Percentiles rank a stretch among this genome's conserved stretches.
Conservation (phyloP, 371 early-diverging fungal species). For the Chytridium lagenaria region DNA sequence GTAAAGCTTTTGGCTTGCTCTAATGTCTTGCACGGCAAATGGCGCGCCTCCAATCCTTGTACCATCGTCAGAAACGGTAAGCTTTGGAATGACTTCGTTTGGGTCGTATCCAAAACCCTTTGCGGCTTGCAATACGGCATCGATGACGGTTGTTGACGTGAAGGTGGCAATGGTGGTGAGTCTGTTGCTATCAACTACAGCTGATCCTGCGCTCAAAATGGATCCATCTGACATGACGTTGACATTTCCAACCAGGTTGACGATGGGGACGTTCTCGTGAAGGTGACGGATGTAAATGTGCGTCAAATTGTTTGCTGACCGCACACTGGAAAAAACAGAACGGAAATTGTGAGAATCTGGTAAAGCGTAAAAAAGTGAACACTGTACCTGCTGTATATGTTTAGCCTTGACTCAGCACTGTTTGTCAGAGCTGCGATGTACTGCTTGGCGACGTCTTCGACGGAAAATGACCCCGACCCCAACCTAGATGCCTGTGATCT, state of each 20-base stretch:
- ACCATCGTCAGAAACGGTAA: slow-evolving; percentile 2
- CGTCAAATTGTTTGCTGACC: neutral
- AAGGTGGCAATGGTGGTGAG: neutral
- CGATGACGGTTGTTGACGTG: neutral
- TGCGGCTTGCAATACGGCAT: neutral
- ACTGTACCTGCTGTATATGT: neutral
- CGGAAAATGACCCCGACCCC: slow-evolving; percentile 5
- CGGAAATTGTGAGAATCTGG: neutral
- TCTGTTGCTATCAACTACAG: neutral
- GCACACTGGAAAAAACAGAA: neutral
- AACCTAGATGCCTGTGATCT: too few species aligned
- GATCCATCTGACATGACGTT: slow-evolving; percentile 46
- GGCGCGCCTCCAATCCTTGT: slow-evolving; percentile 25
- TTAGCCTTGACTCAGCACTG: neutral
- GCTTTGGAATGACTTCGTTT: neutral
- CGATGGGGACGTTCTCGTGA: slow-evolving; percentile 24
- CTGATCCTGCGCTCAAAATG: slow-evolving; percentile 58
- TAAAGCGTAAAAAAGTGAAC: neutral
- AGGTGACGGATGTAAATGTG: slow-evolving; percentile 26
- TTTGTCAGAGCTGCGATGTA: neutral
- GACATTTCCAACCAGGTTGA: slow-evolving; percentile 25
- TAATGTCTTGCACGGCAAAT: slow-evolving; percentile 28
- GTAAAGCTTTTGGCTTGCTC: slow-evolving; percentile 32
- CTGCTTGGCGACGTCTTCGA: neutral
- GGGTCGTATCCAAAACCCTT: neutral